Evolutionary conservation across 805 yeast genomes (phyloP), one percentile per base, ranked within the genome.

Genomic region (Diddensiella caesifluorescens): DNA sequence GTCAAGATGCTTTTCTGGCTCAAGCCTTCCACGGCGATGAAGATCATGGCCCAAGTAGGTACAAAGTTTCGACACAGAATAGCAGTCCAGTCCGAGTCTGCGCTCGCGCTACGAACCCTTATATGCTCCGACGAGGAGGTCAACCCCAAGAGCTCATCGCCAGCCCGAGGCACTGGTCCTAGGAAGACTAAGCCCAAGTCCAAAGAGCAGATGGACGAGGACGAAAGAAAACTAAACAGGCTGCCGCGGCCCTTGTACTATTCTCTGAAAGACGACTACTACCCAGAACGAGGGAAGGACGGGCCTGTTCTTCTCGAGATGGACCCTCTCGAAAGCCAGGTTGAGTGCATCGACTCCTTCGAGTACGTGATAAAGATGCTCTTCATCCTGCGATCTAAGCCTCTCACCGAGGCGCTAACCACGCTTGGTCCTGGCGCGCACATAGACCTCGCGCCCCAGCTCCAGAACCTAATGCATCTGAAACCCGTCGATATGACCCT

Each of bases 341-440:
- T 79, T 13, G 70, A 55, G 35, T 50, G 73, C 51, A 60, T 73
- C 2, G 82, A 76, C 38, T 73, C 74, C 36, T 73, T 83, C 65
- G 92, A 86, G 45, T 77, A 75, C 50, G 77, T 88, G 12, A 67
- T 81, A 13, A 80, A 76, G 52, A 74, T 74, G 52, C 56, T 86
- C 29, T 70, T 80, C 65, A 66, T 77, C 16, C 59, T 71, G 23
- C 64, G 67, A 35, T 56, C 66, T 7, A 62, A 70, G 13, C 70
- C 79, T 0, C 55, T 80, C 7, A 41, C 48, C 0, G 75, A 72
- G 16, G 65, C 74, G 2, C 48, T 83, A 1, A 63, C 68, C 10
- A 67, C 74, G 16, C 61, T 90, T 6, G 95, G 95, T 0, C 89
- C 95, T 1, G 97, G 96, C 2, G 95, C 92, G 0, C 43, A 42